Base-by-base conservation (phyloP, 768 basidiomycete species). In the Leccinum uliginosum region DNA sequence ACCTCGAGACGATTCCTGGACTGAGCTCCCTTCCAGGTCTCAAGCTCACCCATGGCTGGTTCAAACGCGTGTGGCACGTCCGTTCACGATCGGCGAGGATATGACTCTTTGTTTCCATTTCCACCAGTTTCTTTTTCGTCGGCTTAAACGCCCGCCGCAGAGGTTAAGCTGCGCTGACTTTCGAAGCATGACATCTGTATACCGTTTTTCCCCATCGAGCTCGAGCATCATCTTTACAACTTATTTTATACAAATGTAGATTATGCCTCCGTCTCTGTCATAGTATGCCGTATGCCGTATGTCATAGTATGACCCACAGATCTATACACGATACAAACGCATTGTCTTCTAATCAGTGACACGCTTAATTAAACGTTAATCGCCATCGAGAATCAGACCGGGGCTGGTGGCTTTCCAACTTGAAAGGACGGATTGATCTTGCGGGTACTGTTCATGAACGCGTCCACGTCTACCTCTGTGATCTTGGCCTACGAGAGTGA, bases 371-470 rank as follows among this genome's bases (percentile, higher is more conserved):
- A 24, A 6, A 12, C 4, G 43, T n/a, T n/a, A n/a, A 55, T 43
- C 23, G 29, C 26, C 32, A 2, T 24, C 21, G 12, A 21, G 11
- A 27, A 32, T 59, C 21, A 62, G 17, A 46, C 4, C 23, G 34
- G 50, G 7, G 53, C 40, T 48, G 57, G 30, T 54, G 59, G 66
- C 68, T 78, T 83, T 26, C 77, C 74, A 51, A n/a, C n/a, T n/a
- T n/a, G n/a, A n/a, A 78, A 71, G 2, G 76, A 75, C 1, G 83
- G 80, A 21, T 83, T 82, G 58, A 98, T 97, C 73, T 83, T 83
- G 51, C 96, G 83, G 38, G 69, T 82, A 24, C 79, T 65, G 67
- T 95, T 89, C 91, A 95, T 97, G 76, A 91, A 98, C 4, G 74
- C 66, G 49, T 80, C 73, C 46, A 96, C 75, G 9, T 83, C 77